These are phyloP conservation scores for Fraxinus cuspidata DNA, from an alignment of 257 asterid genomes.

Conservation along the genomic window DNA sequence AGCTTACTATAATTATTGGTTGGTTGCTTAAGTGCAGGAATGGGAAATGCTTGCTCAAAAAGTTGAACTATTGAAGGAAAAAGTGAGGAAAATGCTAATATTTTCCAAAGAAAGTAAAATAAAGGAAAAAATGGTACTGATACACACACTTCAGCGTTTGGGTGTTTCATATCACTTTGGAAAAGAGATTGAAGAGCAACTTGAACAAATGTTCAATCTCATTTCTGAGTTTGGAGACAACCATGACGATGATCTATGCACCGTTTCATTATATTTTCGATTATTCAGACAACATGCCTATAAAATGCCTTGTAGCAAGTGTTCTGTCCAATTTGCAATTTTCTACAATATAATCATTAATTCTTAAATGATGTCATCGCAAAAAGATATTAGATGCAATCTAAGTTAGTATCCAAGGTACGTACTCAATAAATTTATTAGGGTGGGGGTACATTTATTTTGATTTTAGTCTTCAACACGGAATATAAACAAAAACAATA, in stretches of 20 bases:
- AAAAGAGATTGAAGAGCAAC: constrained; percentile 16
- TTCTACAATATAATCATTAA: neutral
- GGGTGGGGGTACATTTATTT: too few relatives aligned
- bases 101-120: constrained; percentile 1
- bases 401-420: too few relatives aligned
- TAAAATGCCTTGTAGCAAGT: constrained; percentile 22
- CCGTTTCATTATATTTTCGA: constrained; percentile 27
- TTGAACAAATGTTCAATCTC: constrained; percentile 13
- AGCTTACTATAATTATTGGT: neutral
- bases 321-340: neutral
- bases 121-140: constrained; percentile 13
- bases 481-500: too few relatives aligned
- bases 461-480: too few relatives aligned
- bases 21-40: constrained; percentile 5
- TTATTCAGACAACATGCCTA: constrained; percentile 30
- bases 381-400: too few relatives aligned
- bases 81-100: constrained; percentile 22
- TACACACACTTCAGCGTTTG: constrained; percentile 32
- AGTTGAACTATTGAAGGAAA: constrained; percentile 23
- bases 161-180: constrained; percentile 37
- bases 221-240: neutral
- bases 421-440: too few relatives aligned
- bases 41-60: constrained; percentile 14
- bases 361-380: too few relatives aligned
- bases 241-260: constrained; percentile 12